phyloP scores from a whole-genome alignment of 2,329 filamentous ascomycete species.

The Tolypocladium cylindrosporum region DNA sequence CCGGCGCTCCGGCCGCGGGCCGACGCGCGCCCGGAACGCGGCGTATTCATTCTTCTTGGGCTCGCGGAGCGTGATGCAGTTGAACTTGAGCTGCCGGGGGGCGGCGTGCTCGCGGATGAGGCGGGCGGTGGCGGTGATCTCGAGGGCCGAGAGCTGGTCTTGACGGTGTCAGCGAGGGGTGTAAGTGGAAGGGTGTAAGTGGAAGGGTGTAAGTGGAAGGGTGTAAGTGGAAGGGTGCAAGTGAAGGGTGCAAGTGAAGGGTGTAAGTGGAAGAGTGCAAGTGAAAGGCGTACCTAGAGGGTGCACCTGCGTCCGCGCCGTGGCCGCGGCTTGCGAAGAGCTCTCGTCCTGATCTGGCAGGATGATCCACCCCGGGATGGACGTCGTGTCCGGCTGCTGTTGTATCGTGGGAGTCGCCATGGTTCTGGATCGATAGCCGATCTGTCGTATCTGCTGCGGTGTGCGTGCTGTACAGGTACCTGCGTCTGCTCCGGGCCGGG shows the following conservation, averaged over 20 bases:
- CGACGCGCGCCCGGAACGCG: slow-evolving; percentile 42
- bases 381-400: slow-evolving; percentile 23
- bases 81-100: slow-evolving; percentile 33
- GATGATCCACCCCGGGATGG: slow-evolving; percentile 35
- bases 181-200: neutral
- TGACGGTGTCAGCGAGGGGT: slow-evolving; percentile 7
- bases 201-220: neutral
- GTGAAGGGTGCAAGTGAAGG: neutral
- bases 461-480: neutral
- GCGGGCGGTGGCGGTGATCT: slow-evolving; percentile 40
- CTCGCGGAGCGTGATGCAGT: slow-evolving; percentile 57
- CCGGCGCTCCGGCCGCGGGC: slow-evolving; percentile 37
- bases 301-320: slow-evolving; percentile 19
- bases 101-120: slow-evolving; percentile 31
- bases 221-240: neutral
- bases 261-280: neutral
- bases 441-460: neutral
- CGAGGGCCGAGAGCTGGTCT: slow-evolving; percentile 43
- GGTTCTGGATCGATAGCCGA: neutral
- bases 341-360: slow-evolving; percentile 31
- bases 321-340: slow-evolving; percentile 22
- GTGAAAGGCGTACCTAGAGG: slow-evolving; percentile 19
- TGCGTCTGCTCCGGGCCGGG: neutral
- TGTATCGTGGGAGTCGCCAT: slow-evolving; percentile 11
- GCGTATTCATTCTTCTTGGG: slow-evolving; percentile 54